Percentiles rank a stretch among this genome's conserved stretches.
phyloP scores from a whole-genome alignment of 2,329 filamentous ascomycete genomes.

The Microdochium trichocladiopsis region DNA sequence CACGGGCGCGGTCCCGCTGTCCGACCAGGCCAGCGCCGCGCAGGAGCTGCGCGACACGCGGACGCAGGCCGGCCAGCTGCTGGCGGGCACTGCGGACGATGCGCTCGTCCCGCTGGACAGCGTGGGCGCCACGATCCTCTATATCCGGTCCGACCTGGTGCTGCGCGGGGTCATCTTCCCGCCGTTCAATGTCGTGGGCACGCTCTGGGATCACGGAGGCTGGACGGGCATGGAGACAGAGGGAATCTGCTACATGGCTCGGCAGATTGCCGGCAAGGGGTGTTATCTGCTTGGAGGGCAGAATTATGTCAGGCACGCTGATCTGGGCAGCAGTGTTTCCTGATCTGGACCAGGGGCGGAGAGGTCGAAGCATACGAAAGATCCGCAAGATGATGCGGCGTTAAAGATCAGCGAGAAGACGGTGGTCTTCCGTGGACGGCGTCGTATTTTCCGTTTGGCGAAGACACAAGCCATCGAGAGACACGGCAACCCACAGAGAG shows the following conservation, averaged over 20 bases:
- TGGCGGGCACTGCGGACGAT: slow-evolving; percentile 12
- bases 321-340: slow-evolving; percentile 5
- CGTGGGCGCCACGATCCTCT: slow-evolving; percentile 25
- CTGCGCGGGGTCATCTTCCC: slow-evolving; percentile 25
- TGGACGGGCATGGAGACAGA: slow-evolving; percentile 29
- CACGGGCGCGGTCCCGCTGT: neutral
- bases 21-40: slow-evolving; percentile 1
- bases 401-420: too few species aligned
- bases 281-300: slow-evolving; percentile 21
- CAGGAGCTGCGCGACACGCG: neutral
- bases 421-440: too few species aligned
- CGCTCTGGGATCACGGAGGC: slow-evolving; percentile 23
- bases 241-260: slow-evolving; percentile 24
- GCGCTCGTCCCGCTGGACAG: slow-evolving; percentile 24
- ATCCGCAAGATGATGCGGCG: too few species aligned
- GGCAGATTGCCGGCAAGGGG: slow-evolving; percentile 15
- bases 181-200: slow-evolving; percentile 21
- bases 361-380: too few species aligned
- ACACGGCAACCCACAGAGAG: too few species aligned
- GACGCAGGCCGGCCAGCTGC: slow-evolving; percentile 10
- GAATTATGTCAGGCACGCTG: slow-evolving; percentile 18
- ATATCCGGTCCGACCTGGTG: slow-evolving; percentile 21
- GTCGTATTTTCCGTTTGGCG: too few species aligned
- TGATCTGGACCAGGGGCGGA: neutral
- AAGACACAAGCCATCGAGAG: too few species aligned